Base-by-base conservation (phyloP, 768 basidiomycete genomes). In the Phanerochaete carnosa region DNA sequence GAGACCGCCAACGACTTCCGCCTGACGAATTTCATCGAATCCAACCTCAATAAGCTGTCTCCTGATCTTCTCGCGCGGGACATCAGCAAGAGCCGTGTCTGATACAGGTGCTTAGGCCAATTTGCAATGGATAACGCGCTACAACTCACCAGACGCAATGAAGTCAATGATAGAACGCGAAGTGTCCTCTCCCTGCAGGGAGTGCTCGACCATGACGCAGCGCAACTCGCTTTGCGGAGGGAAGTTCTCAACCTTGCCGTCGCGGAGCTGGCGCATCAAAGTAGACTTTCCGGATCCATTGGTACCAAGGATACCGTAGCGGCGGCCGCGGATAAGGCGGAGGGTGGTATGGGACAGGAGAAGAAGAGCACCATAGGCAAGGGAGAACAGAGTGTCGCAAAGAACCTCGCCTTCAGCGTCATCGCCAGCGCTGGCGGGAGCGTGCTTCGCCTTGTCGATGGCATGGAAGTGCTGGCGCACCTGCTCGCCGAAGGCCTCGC, bases 271-370 rank as follows among this genome's bases (percentile, higher is more conserved):
- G 68, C 95, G 92, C 88, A 98, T 88, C 45, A 98, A 84, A 2
- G 96, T 98, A 19, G 90, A 92, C 76, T 98, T 98, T 65, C 96
- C 96, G 59, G 92, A 89, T 62, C 96, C 96, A 73, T 98, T 98
- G n/a, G 90, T 82, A 29, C 95, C 96, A 50, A 96, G 87, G 66
- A 98, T 94, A 69, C 96, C 95, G 75, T 98, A 98, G 63, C 95
- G 85, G 66, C 87, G 86, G 29, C 95, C 96, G 67, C 94, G 91
- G 71, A 92, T 81, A 59, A 98, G 84, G 62, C 91, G 89, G 61
- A 98, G 82, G 29, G 83, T 89, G 26, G 96, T 98, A 75, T 98
- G 95, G 47, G 96, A 98, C 65, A 98, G 84, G 63, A 98, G 84
- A 8, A 98, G 81, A 50, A 98, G 83, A 54, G 95, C 93, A 66